Evolutionary conservation across 2,329 filamentous ascomycete species (phyloP).

Genomic region (Fusarium pininemorale): DNA sequence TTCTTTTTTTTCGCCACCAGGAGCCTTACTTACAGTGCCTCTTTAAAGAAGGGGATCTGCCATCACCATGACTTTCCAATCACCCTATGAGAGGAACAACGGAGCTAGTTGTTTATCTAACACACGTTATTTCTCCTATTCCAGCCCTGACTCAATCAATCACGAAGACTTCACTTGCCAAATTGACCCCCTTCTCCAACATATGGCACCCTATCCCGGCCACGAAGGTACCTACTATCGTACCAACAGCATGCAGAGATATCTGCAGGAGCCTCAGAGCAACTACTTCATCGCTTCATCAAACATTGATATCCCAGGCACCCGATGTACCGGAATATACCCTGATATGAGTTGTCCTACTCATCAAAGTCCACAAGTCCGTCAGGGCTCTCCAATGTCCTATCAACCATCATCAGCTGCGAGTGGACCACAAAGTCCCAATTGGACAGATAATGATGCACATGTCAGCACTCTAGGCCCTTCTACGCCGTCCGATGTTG

Average conservation of each 20-base stretch:
- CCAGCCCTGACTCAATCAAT: neutral
- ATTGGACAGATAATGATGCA: constrained; percentile 25
- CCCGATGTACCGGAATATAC: neutral
- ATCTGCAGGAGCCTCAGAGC: constrained; percentile 17
- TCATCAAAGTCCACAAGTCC: neutral
- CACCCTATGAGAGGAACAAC: neutral
- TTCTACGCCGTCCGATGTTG: constrained; percentile 29
- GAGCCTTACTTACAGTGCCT: neutral
- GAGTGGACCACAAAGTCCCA: constrained; percentile 33
- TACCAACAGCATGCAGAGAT: constrained; percentile 26
- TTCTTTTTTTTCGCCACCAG: neutral
- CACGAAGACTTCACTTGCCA: constrained; percentile 3
- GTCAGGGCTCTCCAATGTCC: constrained; percentile 29
- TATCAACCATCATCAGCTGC: constrained; percentile 26
- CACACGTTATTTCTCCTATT: neutral
- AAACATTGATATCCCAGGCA: neutral
- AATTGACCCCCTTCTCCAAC: constrained; percentile 27
- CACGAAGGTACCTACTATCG: neutral
- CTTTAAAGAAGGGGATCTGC: neutral
- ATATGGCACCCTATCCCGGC: neutral
- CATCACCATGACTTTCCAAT: constrained; percentile 5
- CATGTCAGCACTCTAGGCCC: constrained; percentile 21
- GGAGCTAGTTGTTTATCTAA: neutral
- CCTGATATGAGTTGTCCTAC: constrained; percentile 1
- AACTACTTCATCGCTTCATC: neutral